Evolutionary conservation across 148 eudicot genomes (phyloP), one percentile per base, ranked within the genome.

Genomic region (Vaccinium corymbosum): DNA sequence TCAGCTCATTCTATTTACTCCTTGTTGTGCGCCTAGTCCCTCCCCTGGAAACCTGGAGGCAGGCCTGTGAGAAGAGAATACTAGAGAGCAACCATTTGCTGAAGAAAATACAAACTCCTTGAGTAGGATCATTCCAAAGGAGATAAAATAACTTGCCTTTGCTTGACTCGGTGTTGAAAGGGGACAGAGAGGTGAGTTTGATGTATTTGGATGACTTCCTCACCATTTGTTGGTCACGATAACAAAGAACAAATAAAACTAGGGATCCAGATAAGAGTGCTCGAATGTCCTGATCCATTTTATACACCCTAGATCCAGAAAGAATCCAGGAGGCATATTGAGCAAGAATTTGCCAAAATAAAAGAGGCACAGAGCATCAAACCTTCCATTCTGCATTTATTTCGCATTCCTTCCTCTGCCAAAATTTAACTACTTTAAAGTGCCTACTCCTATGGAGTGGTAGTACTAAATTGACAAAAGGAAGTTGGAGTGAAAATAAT

Each of bases 231-330:
- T 0, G 55, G 13, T 52, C 55, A 52, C 55, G 14, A 8, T 9
- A 10, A 8, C 55, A 13, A 11, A 52, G 55, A 52, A 52, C 11
- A 9, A 13, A 13, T 52, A 52, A 52, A 52, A 64, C 7, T n/a
- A 22, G 29, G 29, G 29, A 22, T 25, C 27, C 70, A 64, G 32
- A 59, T 59, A 62, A 62, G 70, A 22, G 27, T 61, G 68, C 68
- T 62, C n/a, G 70, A 25, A 68, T 68, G 13, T 66, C 72, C 72
- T 10, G 72, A 66, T 66, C 72, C 16, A 66, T 66, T 66, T 66
- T 66, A 25, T 27, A 66, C 6, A 16, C 35, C 72, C 72, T 66
- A 22, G 35, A 27, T 66, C 72, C 72, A 66, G 35, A 66, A 64
- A 66, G 35, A 27, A 25, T 16, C 35, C 72, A 66, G 35, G 35